A percentile compares a stretch with the other conserved stretches of the same genome.
These are phyloP conservation scores for Trichoderma reesei DNA, from an alignment of 495 filamentous ascomycete genomes.

Conservation along the genomic window DNA sequence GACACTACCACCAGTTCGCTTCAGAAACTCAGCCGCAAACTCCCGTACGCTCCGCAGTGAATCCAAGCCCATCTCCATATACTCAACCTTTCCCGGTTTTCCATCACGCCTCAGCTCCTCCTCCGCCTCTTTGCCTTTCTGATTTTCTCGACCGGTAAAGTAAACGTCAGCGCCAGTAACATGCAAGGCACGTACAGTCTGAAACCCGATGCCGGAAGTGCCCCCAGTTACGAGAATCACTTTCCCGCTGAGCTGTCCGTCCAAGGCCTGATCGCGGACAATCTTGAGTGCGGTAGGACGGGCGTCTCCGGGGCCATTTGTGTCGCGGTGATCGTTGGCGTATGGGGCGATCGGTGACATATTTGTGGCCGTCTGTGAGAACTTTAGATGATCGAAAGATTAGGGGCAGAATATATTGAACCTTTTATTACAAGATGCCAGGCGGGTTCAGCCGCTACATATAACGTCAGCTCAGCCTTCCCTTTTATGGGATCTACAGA, in stretches of 20 bases:
- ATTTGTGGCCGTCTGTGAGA: not conserved
- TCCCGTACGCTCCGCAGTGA: conserved; percentile 21
- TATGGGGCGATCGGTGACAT: conserved; percentile 19
- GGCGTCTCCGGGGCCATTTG: conserved; percentile 41
- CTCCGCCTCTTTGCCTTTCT: conserved; percentile 24
- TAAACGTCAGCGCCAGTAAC: conserved; percentile 40
- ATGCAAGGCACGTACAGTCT: conserved; percentile 37
- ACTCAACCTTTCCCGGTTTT: conserved; percentile 30
- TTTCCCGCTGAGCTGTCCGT: conserved; percentile 34
- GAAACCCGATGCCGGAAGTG: conserved; percentile 45
- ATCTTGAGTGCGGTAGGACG: conserved; percentile 48
- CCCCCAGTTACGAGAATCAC: conserved; percentile 44
- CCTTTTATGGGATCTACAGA: no score
- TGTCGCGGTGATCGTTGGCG: conserved; percentile 29
- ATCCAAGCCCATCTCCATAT: conserved; percentile 28
- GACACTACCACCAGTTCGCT: conserved; percentile 15
- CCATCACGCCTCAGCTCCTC: conserved; percentile 44
- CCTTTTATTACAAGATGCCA: not conserved
- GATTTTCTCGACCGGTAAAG: conserved; percentile 30
- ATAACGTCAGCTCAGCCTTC: no score
- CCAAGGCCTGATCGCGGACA: conserved; percentile 38
- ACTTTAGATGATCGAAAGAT: no score
- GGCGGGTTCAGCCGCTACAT: no score
- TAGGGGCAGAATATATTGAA: not conserved
- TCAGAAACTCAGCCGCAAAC: conserved; percentile 18